phyloP scores from a whole-genome alignment of 352 stramenopile genomes.

The Phytophthora vignae region DNA sequence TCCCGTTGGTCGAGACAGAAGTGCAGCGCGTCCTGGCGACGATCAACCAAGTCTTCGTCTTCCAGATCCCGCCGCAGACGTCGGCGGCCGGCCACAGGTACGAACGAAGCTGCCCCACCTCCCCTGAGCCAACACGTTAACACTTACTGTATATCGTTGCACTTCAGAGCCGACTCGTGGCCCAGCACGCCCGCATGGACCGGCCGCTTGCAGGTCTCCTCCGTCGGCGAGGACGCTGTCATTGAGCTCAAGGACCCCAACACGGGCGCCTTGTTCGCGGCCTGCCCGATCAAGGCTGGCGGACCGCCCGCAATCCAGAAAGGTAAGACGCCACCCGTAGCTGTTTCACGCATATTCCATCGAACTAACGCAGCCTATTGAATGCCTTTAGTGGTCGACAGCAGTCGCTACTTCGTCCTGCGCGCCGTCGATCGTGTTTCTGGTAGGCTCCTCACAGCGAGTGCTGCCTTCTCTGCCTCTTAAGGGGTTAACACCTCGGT shows the following conservation, averaged over 20 bases:
- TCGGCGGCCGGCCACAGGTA: conserved; percentile 68
- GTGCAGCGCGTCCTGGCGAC: conserved; percentile 66
- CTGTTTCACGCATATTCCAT: background rate
- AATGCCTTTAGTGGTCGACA: conserved; percentile 76
- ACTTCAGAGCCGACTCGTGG: conserved; percentile 58
- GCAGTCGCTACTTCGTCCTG: conserved; percentile 95
- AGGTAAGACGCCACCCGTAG: conserved; percentile 30
- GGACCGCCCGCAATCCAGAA: conserved; percentile 70
- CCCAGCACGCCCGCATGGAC: conserved; percentile 68
- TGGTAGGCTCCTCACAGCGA: conserved; percentile 35
- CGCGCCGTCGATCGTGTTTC: conserved; percentile 90
- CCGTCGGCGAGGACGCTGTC: conserved; percentile 59
- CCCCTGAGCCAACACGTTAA: too few species aligned
- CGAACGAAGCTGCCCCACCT: too few species aligned
- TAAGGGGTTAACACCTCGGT: too few species aligned
- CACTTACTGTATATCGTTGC: too few species aligned
- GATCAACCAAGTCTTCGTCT: conserved; percentile 79
- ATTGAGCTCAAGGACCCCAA: conserved; percentile 73
- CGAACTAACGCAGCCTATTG: conserved; percentile 11
- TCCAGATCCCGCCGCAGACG: conserved; percentile 71
- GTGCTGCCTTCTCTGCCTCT: background rate
- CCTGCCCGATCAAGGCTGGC: conserved; percentile 66
- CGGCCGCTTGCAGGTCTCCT: conserved; percentile 67
- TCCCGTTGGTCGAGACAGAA: conserved; percentile 28
- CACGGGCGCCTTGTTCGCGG: conserved; percentile 64